Evolutionary conservation across 176 grass and related monocot species (phyloP).

Genomic region (Carex scoparia): DNA sequence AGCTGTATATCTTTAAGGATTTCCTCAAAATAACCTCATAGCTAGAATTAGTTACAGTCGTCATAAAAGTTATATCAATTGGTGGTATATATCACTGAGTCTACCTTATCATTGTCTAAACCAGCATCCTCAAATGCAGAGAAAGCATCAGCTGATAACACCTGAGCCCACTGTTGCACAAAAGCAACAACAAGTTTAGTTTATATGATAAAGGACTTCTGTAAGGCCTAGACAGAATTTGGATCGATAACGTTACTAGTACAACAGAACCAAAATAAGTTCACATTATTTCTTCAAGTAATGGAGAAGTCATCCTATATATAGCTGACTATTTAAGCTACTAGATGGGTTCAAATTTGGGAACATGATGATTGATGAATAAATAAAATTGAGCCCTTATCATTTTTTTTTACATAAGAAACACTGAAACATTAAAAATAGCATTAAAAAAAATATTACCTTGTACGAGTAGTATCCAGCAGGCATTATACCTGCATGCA

Average conservation of each 20-base stretch:
- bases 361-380: no score
- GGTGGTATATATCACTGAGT: neutral
- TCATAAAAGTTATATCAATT: neutral
- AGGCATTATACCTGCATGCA: no score
- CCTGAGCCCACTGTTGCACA: conserved; percentile 67
- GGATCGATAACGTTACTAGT: neutral
- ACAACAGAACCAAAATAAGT: neutral
- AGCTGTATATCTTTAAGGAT: neutral
- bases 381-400: no score
- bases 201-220: neutral
- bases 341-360: no score
- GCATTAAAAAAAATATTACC: no score
- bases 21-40: neutral
- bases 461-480: no score
- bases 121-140: conserved; percentile 88
- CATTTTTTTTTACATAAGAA: no score
- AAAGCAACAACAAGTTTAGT: neutral
- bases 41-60: neutral
- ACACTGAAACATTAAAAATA: no score
- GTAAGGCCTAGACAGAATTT: neutral
- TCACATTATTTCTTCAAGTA: neutral
- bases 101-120: conserved; percentile 70
- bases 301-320: neutral
- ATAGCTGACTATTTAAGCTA: no score
- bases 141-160: conserved; percentile 85